These are phyloP conservation scores for Paratinospora sagittata DNA, from an alignment of 164 flowering plant species.

Conservation along the genomic window DNA sequence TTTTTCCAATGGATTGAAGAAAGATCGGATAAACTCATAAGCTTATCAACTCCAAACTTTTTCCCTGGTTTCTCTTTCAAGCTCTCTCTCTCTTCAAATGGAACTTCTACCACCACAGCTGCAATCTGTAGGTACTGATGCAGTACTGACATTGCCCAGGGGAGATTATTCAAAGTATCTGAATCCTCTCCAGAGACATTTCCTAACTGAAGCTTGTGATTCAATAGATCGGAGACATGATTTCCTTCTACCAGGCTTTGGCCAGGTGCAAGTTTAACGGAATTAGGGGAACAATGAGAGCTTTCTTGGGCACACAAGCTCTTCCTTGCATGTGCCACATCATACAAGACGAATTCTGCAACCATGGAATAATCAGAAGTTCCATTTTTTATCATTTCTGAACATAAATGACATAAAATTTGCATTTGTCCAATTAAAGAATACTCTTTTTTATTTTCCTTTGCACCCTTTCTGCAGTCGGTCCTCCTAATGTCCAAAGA, in stretches of 20 bases:
- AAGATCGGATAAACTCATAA: constrained; percentile 22
- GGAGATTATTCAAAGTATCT: constrained; percentile 26
- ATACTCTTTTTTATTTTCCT: constrained; percentile 41
- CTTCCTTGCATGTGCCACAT: constrained; percentile 50
- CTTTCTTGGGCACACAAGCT: constrained; percentile 24
- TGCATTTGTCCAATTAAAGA: constrained; percentile 81
- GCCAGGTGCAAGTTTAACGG: constrained; percentile 10
- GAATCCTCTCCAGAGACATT: constrained; percentile 18
- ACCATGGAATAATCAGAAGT: constrained; percentile 49
- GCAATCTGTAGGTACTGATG: constrained; percentile 67
- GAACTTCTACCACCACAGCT: constrained; percentile 63
- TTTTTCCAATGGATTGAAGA: constrained; percentile 25
- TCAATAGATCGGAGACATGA: constrained; percentile 16
- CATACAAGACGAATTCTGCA: constrained; percentile 79
- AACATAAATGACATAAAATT: constrained; percentile 58
- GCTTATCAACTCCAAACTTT: constrained; percentile 15
- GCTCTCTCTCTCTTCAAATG: constrained; percentile 60
- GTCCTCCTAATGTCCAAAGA: constrained; percentile 39
- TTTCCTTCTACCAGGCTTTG: constrained; percentile 19
- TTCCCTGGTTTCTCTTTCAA: constrained; percentile 40
- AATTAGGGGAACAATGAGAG: constrained; percentile 18
- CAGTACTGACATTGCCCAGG: constrained; percentile 42
- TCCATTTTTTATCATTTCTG: constrained; percentile 42
- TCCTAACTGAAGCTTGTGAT: constrained; percentile 22
- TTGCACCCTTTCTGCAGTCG: constrained; percentile 37